Evolutionary conservation across 2,329 filamentous ascomycete genomes (phyloP).

Genomic region (Immersiporthe knoxdaviesiana): DNA sequence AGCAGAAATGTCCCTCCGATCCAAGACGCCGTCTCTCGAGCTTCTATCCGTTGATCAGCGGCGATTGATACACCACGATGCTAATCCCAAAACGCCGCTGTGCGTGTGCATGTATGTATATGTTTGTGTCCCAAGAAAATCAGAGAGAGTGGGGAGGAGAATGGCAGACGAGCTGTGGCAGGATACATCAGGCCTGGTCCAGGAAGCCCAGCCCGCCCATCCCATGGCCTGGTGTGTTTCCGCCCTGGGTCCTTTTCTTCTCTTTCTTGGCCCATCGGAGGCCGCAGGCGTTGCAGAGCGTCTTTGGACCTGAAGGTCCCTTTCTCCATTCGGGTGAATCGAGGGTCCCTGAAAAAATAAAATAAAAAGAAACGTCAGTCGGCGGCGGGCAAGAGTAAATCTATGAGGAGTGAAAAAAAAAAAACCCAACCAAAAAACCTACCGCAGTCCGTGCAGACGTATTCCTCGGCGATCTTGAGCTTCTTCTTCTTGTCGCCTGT

Average conservation of each 20-base stretch:
- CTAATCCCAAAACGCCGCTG: background rate
- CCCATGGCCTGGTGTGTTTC: slow-evolving; percentile 21
- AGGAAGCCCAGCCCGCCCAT: slow-evolving; percentile 20
- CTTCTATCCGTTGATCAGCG: slow-evolving; percentile 26
- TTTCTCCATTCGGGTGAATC: slow-evolving; percentile 97
- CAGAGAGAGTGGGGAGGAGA: background rate
- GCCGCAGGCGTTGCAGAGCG: slow-evolving; percentile 93
- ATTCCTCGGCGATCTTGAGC: slow-evolving; percentile 81
- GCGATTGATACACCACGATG: background rate
- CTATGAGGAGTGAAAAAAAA: background rate
- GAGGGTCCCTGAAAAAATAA: slow-evolving; percentile 64
- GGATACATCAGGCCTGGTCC: slow-evolving; percentile 20
- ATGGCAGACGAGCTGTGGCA: background rate
- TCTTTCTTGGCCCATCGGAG: slow-evolving; percentile 78
- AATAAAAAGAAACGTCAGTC: background rate
- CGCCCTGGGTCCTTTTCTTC: slow-evolving; percentile 61
- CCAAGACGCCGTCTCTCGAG: slow-evolving; percentile 24
- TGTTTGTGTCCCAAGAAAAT: background rate
- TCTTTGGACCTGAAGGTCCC: slow-evolving; percentile 90
- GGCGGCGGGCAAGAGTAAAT: background rate
- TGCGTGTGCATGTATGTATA: background rate
- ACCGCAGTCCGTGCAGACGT: slow-evolving; percentile 94
- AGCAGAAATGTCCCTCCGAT: background rate
- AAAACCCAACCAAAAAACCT: slow-evolving; percentile 37
- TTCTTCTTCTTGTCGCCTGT: slow-evolving; percentile 85